Percentiles rank a stretch among this genome's conserved stretches.
phyloP scores from a whole-genome alignment of 2,329 filamentous ascomycete genomes.

The Corinectria fuckeliana region DNA sequence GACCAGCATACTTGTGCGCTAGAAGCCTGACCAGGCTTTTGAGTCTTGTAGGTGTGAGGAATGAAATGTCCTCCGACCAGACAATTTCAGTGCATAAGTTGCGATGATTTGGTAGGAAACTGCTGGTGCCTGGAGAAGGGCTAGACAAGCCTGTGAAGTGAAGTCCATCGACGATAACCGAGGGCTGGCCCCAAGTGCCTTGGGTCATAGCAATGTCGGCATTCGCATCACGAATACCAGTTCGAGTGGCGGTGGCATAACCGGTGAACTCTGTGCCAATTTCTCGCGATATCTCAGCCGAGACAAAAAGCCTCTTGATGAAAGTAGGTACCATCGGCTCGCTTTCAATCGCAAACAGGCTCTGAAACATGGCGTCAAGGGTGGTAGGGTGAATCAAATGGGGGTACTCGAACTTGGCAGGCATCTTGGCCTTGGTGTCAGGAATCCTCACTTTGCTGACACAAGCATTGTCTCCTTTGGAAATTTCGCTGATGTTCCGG shows the following conservation, averaged over 20 bases:
- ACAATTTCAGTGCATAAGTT: constrained; percentile 56
- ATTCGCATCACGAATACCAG: constrained; percentile 46
- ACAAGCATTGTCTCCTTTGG: constrained; percentile 43
- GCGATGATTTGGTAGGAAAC: constrained; percentile 56
- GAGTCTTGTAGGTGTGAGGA: constrained; percentile 29
- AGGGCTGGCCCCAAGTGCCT: constrained; percentile 39
- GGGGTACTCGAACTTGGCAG: constrained; percentile 57
- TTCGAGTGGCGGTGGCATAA: constrained; percentile 47
- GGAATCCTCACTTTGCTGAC: constrained; percentile 51
- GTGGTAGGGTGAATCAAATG: constrained; percentile 65
- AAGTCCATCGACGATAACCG: constrained; percentile 54
- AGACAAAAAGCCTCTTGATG: constrained; percentile 55
- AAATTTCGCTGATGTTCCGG: constrained; percentile 52
- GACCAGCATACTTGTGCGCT: constrained; percentile 48
- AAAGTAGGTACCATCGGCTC: constrained; percentile 58
- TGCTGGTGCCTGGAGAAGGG: constrained; percentile 33
- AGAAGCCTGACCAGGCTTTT: constrained; percentile 41
- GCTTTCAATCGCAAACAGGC: constrained; percentile 53
- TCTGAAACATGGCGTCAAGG: constrained; percentile 63
- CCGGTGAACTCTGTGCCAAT: constrained; percentile 48
- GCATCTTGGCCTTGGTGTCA: constrained; percentile 60
- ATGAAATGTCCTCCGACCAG: constrained; percentile 52
- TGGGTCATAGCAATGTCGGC: constrained; percentile 54
- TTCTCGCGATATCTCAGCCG: constrained; percentile 44
- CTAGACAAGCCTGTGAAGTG: constrained; percentile 47